Evolutionary conservation across 1,139 yeast species (phyloP).

Genomic region (Yamadazyma taylorii): DNA sequence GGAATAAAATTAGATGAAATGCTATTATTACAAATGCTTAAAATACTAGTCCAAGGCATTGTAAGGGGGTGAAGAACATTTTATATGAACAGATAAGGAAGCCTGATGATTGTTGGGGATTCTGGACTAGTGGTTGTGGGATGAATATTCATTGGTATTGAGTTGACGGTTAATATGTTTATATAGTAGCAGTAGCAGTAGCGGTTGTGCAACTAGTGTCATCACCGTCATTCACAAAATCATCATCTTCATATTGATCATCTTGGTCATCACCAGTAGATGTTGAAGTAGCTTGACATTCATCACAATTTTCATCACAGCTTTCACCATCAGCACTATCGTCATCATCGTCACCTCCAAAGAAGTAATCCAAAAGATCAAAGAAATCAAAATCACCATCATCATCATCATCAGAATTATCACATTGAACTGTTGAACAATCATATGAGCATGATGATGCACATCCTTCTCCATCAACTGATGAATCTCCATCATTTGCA

Average conservation of each 20-base stretch:
- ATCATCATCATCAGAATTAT: slow-evolving; percentile 18
- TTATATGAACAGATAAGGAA: no score
- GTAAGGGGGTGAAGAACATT: no score
- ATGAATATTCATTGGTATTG: no score
- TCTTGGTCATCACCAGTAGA: slow-evolving; percentile 6
- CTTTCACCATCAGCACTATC: slow-evolving; percentile 18
- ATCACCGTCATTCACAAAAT: slow-evolving; percentile 15
- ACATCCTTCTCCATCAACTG: slow-evolving; percentile 2
- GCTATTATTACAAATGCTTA: slow-evolving; percentile 2
- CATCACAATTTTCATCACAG: slow-evolving; percentile 18
- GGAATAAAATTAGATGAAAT: background rate
- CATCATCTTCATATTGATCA: slow-evolving; percentile 13
- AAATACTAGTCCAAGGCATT: no score
- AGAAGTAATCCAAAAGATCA: slow-evolving; percentile 17
- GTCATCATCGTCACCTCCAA: slow-evolving; percentile 17
- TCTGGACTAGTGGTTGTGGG: slow-evolving; percentile 11
- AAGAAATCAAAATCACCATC: slow-evolving; percentile 18
- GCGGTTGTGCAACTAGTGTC: slow-evolving; percentile 12
- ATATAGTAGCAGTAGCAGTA: slow-evolving; percentile 7
- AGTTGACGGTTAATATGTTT: slow-evolving; percentile 4
- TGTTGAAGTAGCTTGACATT: slow-evolving; percentile 12
- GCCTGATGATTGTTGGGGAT: slow-evolving; percentile 10
- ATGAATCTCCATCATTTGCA: slow-evolving; percentile 3
- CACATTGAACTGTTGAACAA: slow-evolving; percentile 16
- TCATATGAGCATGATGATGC: slow-evolving; percentile 11